A percentile compares a stretch with the other conserved stretches of the same genome.
Conservation (phyloP, 495 filamentous ascomycete species). For the Penicillium arizonense region DNA sequence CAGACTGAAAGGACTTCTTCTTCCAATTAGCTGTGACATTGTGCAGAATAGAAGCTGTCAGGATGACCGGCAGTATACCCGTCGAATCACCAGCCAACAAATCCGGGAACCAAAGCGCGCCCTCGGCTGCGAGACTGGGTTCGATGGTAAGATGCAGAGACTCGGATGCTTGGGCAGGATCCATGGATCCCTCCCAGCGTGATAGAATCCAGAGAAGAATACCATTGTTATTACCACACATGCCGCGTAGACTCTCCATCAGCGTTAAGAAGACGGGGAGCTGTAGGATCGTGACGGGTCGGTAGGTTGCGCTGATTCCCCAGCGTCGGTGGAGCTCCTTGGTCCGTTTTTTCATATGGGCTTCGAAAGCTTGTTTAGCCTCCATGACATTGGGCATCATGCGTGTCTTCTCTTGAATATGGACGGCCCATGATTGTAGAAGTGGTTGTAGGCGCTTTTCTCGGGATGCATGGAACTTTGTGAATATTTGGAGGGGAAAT, state of each 20-base stretch:
- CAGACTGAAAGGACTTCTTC: constrained; percentile 6
- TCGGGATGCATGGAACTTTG: constrained; percentile 36
- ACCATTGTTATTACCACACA: constrained; percentile 57
- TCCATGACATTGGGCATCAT: background rate
- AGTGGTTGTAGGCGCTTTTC: constrained; percentile 51
- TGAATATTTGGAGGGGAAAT: constrained; percentile 58
- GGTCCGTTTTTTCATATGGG: constrained; percentile 14
- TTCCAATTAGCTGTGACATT: constrained; percentile 38
- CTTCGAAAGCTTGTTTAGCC: background rate
- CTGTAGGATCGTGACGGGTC: constrained; percentile 41
- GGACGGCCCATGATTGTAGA: constrained; percentile 44
- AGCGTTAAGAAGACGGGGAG: constrained; percentile 67
- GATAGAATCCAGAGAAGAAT: constrained; percentile 45
- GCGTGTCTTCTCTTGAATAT: constrained; percentile 18
- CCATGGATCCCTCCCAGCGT: constrained; percentile 6
- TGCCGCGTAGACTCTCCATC: constrained; percentile 64
- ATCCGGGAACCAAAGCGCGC: constrained; percentile 79
- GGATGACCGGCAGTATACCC: constrained; percentile 59
- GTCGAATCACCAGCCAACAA: constrained; percentile 68
- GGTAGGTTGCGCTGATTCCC: constrained; percentile 50
- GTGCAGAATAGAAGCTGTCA: constrained; percentile 41
- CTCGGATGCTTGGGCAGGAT: constrained; percentile 1
- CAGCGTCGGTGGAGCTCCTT: constrained; percentile 38
- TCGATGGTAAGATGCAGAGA: constrained; percentile 39
- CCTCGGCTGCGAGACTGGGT: constrained; percentile 61